phyloP scores from a whole-genome alignment of 441 rosid genomes.

The Gossypium schwendimanii region DNA sequence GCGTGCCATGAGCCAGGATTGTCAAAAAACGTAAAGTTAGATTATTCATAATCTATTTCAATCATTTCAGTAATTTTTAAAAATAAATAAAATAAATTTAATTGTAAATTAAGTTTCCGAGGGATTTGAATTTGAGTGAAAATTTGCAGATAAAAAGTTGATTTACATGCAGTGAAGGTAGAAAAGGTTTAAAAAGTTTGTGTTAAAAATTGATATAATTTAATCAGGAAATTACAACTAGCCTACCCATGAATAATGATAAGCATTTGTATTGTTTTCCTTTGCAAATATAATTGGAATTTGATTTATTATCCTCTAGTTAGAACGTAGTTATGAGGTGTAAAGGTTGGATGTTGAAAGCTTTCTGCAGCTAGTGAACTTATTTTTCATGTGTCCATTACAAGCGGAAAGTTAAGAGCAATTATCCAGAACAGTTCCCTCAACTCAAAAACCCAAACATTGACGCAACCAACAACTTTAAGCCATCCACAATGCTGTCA shows the following conservation, averaged over 20 bases:
- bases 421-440: not conserved
- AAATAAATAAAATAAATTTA: too few relatives aligned
- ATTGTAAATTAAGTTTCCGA: too few relatives aligned
- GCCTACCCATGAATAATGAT: not conserved
- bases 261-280: not conserved
- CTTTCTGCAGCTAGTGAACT: not conserved
- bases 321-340: conserved; percentile 4
- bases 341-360: conserved; percentile 21
- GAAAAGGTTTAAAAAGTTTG: not conserved
- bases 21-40: not conserved
- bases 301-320: not conserved
- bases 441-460: not conserved
- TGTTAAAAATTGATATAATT: not conserved
- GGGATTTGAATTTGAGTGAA: too few relatives aligned
- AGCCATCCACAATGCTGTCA: not conserved
- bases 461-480: not conserved
- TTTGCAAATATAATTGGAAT: not conserved
- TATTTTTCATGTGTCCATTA: not conserved
- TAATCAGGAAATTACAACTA: not conserved
- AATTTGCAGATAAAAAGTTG: not conserved
- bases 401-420: not conserved
- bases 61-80: not conserved
- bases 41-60: not conserved
- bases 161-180: not conserved
- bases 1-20: not conserved